Percentiles rank a stretch among this genome's conserved stretches.
phyloP scores from a whole-genome alignment of 2,329 filamentous ascomycete genomes.

The Diaporthe sp. region DNA sequence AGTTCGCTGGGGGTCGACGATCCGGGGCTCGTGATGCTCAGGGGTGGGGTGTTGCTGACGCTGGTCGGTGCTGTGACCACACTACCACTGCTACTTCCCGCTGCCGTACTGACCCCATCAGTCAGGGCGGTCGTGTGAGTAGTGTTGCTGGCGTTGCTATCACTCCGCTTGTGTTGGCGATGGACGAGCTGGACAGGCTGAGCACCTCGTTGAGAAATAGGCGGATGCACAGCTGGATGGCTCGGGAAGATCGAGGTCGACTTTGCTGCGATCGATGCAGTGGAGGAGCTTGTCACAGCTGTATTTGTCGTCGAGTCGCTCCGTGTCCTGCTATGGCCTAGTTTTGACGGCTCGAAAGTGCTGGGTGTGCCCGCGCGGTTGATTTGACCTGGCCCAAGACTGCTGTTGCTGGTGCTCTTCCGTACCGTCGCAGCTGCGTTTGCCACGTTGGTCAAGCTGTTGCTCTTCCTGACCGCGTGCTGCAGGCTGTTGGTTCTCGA shows the following conservation, averaged over 20 bases:
- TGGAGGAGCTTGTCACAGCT: slow-evolving; percentile 15
- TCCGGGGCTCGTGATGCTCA: slow-evolving; percentile 26
- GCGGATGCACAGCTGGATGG: slow-evolving; percentile 32
- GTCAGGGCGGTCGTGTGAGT: slow-evolving; percentile 25
- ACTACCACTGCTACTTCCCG: slow-evolving; percentile 8
- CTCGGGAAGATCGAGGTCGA: slow-evolving; percentile 29
- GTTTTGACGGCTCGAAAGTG: slow-evolving; percentile 31
- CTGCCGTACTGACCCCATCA: neutral
- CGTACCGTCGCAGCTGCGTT: slow-evolving; percentile 2
- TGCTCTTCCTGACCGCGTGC: slow-evolving; percentile 35
- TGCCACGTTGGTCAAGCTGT: slow-evolving; percentile 19
- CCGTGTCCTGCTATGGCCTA: slow-evolving; percentile 29
- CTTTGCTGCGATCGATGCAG: slow-evolving; percentile 12
- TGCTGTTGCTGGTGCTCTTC: slow-evolving; percentile 31
- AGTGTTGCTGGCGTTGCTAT: slow-evolving; percentile 31
- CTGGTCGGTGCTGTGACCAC: slow-evolving; percentile 25
- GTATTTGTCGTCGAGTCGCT: slow-evolving; percentile 34
- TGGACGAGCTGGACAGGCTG: neutral
- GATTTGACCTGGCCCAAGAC: neutral
- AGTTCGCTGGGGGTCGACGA: slow-evolving; percentile 30
- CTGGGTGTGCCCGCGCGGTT: slow-evolving; percentile 29
- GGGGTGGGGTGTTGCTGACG: slow-evolving; percentile 25
- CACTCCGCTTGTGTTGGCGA: slow-evolving; percentile 20
- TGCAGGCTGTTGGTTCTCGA: slow-evolving; percentile 36
- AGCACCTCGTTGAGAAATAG: neutral